Base-by-base conservation (phyloP, 495 filamentous ascomycete genomes). In the Aspergillus carlsbadensis region DNA sequence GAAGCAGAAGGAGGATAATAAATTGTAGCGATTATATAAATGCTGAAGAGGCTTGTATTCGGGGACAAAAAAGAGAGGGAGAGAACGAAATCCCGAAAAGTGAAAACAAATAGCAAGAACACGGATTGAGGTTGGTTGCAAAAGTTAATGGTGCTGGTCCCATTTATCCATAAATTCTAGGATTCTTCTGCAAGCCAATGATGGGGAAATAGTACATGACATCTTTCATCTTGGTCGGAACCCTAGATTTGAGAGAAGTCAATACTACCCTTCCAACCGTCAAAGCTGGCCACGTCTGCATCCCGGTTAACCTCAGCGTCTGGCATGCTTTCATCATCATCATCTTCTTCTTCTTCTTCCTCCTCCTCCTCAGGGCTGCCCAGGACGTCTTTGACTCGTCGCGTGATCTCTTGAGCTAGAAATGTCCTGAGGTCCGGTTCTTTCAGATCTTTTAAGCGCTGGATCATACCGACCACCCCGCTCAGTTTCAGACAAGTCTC, bases 241-340 rank as follows among this genome's bases (percentile, higher is more conserved):
- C 17, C 39, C 39, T 41, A 41, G 39, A 41, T 41, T n/a, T n/a
- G 39, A 41, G 39, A 41, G 39, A 41, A 41, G 39, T 20, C 39
- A 41, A 41, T n/a, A n/a, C n/a, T n/a, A n/a, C n/a, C 39, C 39
- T 41, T 41, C 10, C 15, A 41, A 41, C 39, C 15, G 18, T 41
- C 39, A 18, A 41, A n/a, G 39, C 39, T n/a, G 39, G 39, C 39
- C n/a, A 41, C 17, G 10, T 41, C 15, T 17, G 18, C 39, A 41
- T 41, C 39, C n/a, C 18, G 10, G 39, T n/a, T 41, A 3, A 41
- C 18, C 18, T 41, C 39, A 41, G 39, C 39, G 39, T 41, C 39
- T 41, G 39, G 3, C 39, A 41, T 41, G 39, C 39, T 41, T 41
- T 41, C 39, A 41, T 41, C 39, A 41, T 41, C 15, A 18, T 41